Base-by-base conservation (phyloP, 78 protist species). In the Protostelium mycophagum region DNA sequence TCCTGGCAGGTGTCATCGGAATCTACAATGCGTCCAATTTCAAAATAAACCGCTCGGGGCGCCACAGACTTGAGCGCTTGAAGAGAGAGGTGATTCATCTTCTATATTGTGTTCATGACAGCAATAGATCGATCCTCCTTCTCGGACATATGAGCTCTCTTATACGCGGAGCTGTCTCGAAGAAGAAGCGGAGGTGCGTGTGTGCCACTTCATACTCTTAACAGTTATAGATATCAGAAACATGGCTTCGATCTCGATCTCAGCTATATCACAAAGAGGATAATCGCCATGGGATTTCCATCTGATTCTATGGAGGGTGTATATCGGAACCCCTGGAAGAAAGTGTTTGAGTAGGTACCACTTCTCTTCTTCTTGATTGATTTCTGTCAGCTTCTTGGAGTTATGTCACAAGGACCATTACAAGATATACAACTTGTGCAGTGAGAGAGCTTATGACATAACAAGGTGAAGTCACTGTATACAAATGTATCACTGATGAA, bases 221-320 rank as follows among this genome's bases (percentile, higher is more conserved):
- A n/a, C n/a, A n/a, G n/a, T n/a, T n/a, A n/a, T n/a, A 89, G 95
- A 89, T 93, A 93, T 90, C 95, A 93, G 89, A 87, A 90, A 88
- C 63, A 90, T 88, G 95, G 95, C 28, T 93, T 38, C 86, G 95
- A 93, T 86, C 85, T 93, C 23, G 95, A 93, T 88, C 91, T 93
- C 37, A 83, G 34, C 89, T 91, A 93, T 91, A 93, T 93, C 73
- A 93, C 96, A 31, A 90, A 88, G 38, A 73, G 91, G 38, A 85
- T 93, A 83, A 89, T 93, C n/a, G 96, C 96, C 38, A 93, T 93
- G 96, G 96, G 96, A 29, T 93, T 93, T 63, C 96, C 96, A 85
- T 91, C 94, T 87, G 96, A 93, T 85, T 89, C 88, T 29, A 90
- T 93, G 25, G 95, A 93, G 38, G 95, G 92, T 38, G 95, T 89